Percentiles rank a stretch among this genome's conserved stretches.
These are phyloP conservation scores for Eucalyptus albens DNA, from an alignment of 345 rosid species.

Conservation along the genomic window DNA sequence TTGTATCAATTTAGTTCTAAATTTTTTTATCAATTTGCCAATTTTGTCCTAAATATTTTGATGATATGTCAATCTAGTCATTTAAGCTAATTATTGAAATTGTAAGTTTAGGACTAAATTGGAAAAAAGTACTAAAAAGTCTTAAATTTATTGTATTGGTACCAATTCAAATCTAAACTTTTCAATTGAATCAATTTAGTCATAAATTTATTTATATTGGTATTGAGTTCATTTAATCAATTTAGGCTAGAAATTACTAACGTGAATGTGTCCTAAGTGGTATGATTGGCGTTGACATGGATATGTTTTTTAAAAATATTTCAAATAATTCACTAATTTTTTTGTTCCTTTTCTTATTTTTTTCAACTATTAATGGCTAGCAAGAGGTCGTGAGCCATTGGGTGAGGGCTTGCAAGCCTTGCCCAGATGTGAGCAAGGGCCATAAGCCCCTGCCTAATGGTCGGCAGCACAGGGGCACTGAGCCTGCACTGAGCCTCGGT, in stretches of 20 bases:
- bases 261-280: background rate
- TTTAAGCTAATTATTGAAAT: too few relatives aligned
- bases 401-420: background rate
- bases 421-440: background rate
- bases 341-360: background rate
- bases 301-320: too few relatives aligned
- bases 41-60: too few relatives aligned
- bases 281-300: fast-evolving
- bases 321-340: too few relatives aligned
- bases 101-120: too few relatives aligned
- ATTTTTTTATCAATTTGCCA: too few relatives aligned
- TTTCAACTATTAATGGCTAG: background rate
- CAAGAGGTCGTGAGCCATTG: background rate
- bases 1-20: too few relatives aligned
- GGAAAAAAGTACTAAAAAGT: background rate
- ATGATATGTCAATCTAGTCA: background rate
- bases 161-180: background rate
- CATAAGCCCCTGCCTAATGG: background rate
- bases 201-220: background rate
- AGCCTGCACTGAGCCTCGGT: fast-evolving
- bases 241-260: too few relatives aligned
- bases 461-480: fast-evolving
- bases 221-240: too few relatives aligned
- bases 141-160: fast-evolving
- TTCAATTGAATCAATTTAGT: background rate